Base-by-base conservation (phyloP, 225 moss, liverwort and hornwort species). In the Bryum argenteum region DNA sequence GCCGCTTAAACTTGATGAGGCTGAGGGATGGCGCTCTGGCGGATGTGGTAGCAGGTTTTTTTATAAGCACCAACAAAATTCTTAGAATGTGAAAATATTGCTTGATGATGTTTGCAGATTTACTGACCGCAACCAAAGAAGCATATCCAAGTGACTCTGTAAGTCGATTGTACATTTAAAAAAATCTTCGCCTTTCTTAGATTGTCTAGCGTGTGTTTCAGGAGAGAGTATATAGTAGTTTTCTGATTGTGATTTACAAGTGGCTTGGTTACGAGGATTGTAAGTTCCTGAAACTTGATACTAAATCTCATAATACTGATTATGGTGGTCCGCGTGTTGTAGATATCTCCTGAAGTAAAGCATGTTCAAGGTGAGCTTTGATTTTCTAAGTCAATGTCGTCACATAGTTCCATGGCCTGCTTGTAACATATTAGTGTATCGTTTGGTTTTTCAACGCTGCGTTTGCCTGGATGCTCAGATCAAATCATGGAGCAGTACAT, bases 121-220 rank as follows among this genome's bases (percentile, higher is more conserved):
- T 92, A 51, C 79, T 94, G 13, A 89, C 89, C n/a, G 91, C 97
- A 66, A 98, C 94, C 23, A 86, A 76, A 81, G 94, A 85, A 79
- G 87, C 97, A 58, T 98, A 92, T 71, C 97, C 94, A 15, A 85
- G 79, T 72, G 86, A 85, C 16, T 80, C 84, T 43, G 96, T 94
- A 77, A 85, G 93, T 62, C 41, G 2, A 18, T 66, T 23, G 20
- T 39, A 41, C 11, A 42, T n/a, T 20, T 37, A 23, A n/a, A 5
- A 28, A 64, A 53, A 16, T 44, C 24, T 22, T 58, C 52, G 44
- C 58, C 10, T 22, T 56, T 1, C 54, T 56, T 60, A 60, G 11
- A 59, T 20, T 75, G 51, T 54, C 17, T 71, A 60, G 48, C 39
- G 40, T 76, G 9, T 19, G 23, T 56, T 18, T 12, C 20, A 53